phyloP scores from a whole-genome alignment of 495 filamentous ascomycete genomes.

The Cudoniella acicularis region DNA sequence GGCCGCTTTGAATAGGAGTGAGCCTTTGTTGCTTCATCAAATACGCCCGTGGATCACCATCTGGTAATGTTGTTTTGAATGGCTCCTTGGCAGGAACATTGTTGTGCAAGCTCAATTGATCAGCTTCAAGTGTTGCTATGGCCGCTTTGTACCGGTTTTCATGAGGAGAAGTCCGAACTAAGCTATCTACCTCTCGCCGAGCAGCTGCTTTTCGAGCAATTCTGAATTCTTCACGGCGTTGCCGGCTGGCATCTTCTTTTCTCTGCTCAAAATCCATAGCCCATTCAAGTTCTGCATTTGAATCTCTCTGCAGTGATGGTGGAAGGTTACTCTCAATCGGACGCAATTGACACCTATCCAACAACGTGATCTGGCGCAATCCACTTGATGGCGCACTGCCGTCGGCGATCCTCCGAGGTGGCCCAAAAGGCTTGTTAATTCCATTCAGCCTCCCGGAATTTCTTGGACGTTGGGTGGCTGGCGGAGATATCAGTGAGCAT shows the following conservation, averaged over 20 bases:
- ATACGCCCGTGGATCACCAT: slow-evolving; percentile 36
- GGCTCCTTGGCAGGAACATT: slow-evolving; percentile 14
- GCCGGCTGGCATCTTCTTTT: slow-evolving; percentile 28
- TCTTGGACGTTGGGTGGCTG: neutral
- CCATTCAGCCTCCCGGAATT: neutral
- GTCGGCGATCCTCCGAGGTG: slow-evolving; percentile 19
- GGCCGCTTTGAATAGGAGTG: slow-evolving; percentile 13
- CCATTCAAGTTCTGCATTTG: slow-evolving; percentile 26
- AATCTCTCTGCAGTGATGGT: neutral
- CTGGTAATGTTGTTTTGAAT: slow-evolving; percentile 29
- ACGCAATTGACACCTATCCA: neutral
- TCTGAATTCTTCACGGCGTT: slow-evolving; percentile 23
- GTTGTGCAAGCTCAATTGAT: neutral
- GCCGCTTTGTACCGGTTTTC: slow-evolving; percentile 35
- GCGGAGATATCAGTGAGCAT: slow-evolving; percentile 3
- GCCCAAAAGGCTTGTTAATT: slow-evolving; percentile 32
- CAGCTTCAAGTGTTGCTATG: slow-evolving; percentile 25
- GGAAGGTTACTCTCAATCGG: neutral
- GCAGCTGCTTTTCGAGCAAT: neutral
- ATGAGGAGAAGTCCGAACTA: slow-evolving; percentile 27
- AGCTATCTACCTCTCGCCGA: neutral
- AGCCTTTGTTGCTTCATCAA: slow-evolving; percentile 38
- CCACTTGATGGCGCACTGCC: neutral
- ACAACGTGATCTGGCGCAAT: slow-evolving; percentile 15
- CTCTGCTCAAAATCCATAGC: slow-evolving; percentile 35